Conservation (phyloP, 176 grass and related monocot species). For the Guadua angustifolia region DNA sequence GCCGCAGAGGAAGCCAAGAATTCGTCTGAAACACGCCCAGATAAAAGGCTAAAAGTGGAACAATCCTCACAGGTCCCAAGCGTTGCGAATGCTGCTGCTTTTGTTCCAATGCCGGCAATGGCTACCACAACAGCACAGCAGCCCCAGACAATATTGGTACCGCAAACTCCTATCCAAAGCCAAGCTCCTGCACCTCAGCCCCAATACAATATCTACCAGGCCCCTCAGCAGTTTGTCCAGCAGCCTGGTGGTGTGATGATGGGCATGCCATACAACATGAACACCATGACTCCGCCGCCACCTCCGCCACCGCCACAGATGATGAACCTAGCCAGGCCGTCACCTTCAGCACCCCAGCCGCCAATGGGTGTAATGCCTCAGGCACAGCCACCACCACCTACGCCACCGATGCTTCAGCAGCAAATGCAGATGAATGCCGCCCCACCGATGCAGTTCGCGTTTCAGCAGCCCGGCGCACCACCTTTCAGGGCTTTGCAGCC, state of each 20-base stretch:
- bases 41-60: slow-evolving; percentile 65
- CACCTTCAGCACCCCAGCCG: slow-evolving; percentile 47
- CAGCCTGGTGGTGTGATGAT: slow-evolving; percentile 74
- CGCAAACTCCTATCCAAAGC: slow-evolving; percentile 57
- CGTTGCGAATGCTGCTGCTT: slow-evolving; percentile 56
- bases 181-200: slow-evolving; percentile 54
- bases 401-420: slow-evolving; percentile 57
- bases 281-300: slow-evolving; percentile 40
- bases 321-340: slow-evolving; percentile 60
- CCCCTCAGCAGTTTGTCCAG: slow-evolving; percentile 66
- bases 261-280: slow-evolving; percentile 68
- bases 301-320: slow-evolving; percentile 50
- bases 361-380: slow-evolving; percentile 55
- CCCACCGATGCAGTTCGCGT: slow-evolving; percentile 57
- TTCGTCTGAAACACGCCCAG: slow-evolving; percentile 48
- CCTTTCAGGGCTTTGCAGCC: slow-evolving; percentile 80
- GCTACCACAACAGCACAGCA: slow-evolving; percentile 62
- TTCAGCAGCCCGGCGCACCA: slow-evolving; percentile 59
- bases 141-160: slow-evolving; percentile 63
- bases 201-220: slow-evolving; percentile 67
- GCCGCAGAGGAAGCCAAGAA: slow-evolving; percentile 75
- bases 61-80: slow-evolving; percentile 53
- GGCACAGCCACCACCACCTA: slow-evolving; percentile 35
- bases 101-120: slow-evolving; percentile 62
- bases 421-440: slow-evolving; percentile 59